Evolutionary conservation across 2,329 filamentous ascomycete species (phyloP).

Genomic region (Eutypa lata): DNA sequence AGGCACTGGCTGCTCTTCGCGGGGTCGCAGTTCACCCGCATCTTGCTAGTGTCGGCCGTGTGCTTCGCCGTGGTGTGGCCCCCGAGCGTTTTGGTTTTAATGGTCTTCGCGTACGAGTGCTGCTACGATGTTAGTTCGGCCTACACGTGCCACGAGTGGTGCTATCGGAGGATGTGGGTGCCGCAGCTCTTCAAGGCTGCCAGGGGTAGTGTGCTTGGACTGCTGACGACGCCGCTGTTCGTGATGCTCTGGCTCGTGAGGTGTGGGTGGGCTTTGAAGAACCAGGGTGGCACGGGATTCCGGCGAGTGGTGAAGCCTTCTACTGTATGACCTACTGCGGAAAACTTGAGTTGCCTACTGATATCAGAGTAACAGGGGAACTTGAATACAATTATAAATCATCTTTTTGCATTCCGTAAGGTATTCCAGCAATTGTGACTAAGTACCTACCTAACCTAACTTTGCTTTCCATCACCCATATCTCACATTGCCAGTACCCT

Average conservation of each 20-base stretch:
- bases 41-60: slow-evolving; percentile 32
- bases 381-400: neutral
- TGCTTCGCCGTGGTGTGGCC: slow-evolving; percentile 44
- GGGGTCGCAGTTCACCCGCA: slow-evolving; percentile 33
- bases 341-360: neutral
- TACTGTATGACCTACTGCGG: neutral
- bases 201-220: slow-evolving; percentile 42
- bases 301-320: slow-evolving; percentile 11
- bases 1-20: slow-evolving; percentile 32
- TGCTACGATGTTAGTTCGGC: neutral
- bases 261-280: slow-evolving; percentile 41
- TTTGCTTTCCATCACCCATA: slow-evolving; percentile 47
- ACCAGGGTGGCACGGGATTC: slow-evolving; percentile 18
- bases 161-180: slow-evolving; percentile 39
- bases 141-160: slow-evolving; percentile 35
- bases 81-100: slow-evolving; percentile 40
- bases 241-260: slow-evolving; percentile 48
- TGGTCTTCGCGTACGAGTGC: slow-evolving; percentile 32
- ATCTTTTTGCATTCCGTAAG: neutral
- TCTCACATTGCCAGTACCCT: slow-evolving; percentile 52
- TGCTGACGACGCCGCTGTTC: slow-evolving; percentile 46
- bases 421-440: too few relatives aligned
- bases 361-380: too few relatives aligned
- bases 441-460: neutral
- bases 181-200: slow-evolving; percentile 50